Evolutionary conservation across 495 filamentous ascomycete genomes (phyloP), one percentile per base, ranked within the genome.

Genomic region (Neurospora sp.): DNA sequence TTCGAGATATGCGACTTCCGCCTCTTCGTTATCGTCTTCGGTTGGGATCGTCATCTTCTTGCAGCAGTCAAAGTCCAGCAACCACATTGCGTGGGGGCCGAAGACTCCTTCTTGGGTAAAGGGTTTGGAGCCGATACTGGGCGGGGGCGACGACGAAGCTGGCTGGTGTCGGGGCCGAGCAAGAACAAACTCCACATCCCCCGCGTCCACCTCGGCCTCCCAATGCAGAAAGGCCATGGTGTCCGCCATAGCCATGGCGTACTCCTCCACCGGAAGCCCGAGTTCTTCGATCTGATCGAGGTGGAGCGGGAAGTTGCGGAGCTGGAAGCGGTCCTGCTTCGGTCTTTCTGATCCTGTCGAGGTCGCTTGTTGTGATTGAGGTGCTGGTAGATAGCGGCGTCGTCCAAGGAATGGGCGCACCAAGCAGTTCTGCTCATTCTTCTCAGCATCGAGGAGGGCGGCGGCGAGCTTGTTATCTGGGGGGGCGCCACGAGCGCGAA

Each of bases 151-250:
- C 31, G 31, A 35, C 3, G 16, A 44, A 44, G 42, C 42, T n/a
- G 42, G 4, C 42, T n/a, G 42, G 42, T 44, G 42, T 17, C 70
- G 71, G 31, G 69, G 70, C 17, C 69, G 69, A 16, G 80, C 84
- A 4, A 88, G 82, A 37, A 87, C 85, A 73, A 87, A 87, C 71
- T 88, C 86, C 35, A 87, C 78, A 69, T 87, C 86, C 48, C 82
- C 83, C 1, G 77, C 84, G 73, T 87, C 85, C 4, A 87, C 72
- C 27, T 76, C 71, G 0, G 68, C 81, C 6, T 73, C 40, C 86
- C 85, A 88, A 44, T 86, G 80, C 37, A 87, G 72, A 9, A 82
- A 76, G 0, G 86, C 86, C 0, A 87, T 77, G 3, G 84, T 77
- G 40, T 84, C 78, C 0, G 82, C 86, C 81, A 87, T 84, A 0